Conservation (phyloP, 1,139 yeast species). For the Lodderomyces theae region DNA sequence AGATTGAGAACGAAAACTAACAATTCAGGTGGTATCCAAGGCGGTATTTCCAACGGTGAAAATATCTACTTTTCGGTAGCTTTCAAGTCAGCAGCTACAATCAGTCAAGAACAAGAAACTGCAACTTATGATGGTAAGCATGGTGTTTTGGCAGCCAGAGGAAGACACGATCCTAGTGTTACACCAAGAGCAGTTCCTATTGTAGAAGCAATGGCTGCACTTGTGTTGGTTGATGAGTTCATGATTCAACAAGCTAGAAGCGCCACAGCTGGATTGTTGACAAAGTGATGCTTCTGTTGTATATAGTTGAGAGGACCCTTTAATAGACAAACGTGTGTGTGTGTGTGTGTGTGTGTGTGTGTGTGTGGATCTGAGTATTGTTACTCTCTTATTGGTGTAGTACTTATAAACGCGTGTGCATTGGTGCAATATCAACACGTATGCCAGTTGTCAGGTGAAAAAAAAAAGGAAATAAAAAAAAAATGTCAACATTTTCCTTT, state of each 20-base stretch:
- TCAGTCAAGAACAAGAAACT: conserved; percentile 87
- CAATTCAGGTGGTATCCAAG: conserved; percentile 96
- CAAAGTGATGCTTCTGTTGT: background rate
- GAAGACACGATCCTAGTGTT: conserved; percentile 98
- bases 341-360: too few relatives aligned
- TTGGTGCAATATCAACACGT: too few relatives aligned
- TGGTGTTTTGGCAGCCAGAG: conserved; percentile 91
- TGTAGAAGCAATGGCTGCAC: conserved; percentile 96
- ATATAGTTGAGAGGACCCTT: background rate
- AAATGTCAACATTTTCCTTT: too few relatives aligned
- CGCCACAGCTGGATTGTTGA: conserved; percentile 25
- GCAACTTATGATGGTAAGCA: conserved; percentile 81
- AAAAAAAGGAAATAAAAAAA: too few relatives aligned
- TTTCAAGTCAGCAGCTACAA: conserved; percentile 97
- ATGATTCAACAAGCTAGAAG: conserved; percentile 87
- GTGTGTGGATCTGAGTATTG: too few relatives aligned
- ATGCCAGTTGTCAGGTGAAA: too few relatives aligned
- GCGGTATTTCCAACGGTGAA: conserved; percentile 97
- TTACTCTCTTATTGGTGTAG: too few relatives aligned
- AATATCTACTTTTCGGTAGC: conserved; percentile 92
- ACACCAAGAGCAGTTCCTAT: conserved; percentile 98
- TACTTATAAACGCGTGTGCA: background rate
- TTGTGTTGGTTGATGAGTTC: conserved; percentile 83
- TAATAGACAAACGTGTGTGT: background rate
- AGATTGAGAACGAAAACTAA: conserved; percentile 82